Base-by-base conservation (phyloP, 2,329 filamentous ascomycete genomes). In the Colletotrichum lini region DNA sequence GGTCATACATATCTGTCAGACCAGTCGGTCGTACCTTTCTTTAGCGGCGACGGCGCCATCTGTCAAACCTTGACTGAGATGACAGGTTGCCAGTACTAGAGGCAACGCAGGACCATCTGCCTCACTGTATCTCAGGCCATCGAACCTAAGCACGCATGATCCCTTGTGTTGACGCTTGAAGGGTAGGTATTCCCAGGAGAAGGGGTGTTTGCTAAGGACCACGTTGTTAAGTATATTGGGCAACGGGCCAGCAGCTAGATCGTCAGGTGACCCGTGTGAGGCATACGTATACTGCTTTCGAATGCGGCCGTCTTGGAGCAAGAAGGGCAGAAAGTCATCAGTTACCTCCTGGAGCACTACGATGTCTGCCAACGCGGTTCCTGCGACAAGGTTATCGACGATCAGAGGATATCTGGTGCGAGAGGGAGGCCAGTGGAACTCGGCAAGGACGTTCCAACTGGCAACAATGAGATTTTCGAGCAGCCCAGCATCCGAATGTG, bases 341-440 rank as follows among this genome's bases (percentile, higher is more conserved):
- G 90, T 91, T 1, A 92, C 88, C 79, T 92, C 91, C 76, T 93
- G 86, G 6, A 93, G 82, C 3, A 88, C 80, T 10, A 89, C 73
- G 3, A 88, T 78, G 67, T 89, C 86, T 9, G 87, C 81, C 0
- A 76, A 69, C 3, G 85, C 85, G 9, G 79, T 77, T 5, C 76
- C 66, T 0, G 83, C 82, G 5, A 88, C 75, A 2, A 89, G 77
- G 66, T 83, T 87, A 8, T 78, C 75, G 23, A 87, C 69, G 56
- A 89, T 75, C 9, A 83, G 74, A 2, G 83, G 77, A 67, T 88
- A 84, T 40, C 87, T 81, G 21, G 74, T 74, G 18, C 78, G 76
- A 8, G 80, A 81, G 3, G 85, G 82, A 1, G 87, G 86, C 76
- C 82, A 84, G 10, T 82, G 65, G 68, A 88, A 87, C 70, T 89